Evolutionary conservation across 352 stramenopile species (phyloP).

Genomic region (Phytophthora constricta): DNA sequence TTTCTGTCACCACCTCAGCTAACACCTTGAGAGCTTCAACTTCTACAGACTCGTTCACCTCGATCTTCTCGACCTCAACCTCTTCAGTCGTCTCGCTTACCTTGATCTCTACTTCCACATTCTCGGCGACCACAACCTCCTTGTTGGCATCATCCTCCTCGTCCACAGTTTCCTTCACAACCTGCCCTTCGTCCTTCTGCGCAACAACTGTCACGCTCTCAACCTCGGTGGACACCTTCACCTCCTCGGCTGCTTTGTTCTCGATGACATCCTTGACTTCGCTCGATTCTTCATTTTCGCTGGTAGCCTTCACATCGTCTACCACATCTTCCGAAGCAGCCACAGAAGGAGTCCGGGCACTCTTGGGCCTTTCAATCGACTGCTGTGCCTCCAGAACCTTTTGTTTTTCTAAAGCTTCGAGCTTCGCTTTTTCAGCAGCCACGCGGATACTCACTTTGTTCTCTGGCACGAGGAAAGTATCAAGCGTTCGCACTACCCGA

Average conservation of each 20-base stretch:
- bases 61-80: neutral
- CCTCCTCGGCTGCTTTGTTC: neutral
- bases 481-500: conserved; percentile 14
- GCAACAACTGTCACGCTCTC: neutral
- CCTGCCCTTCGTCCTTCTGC: no score
- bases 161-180: no score
- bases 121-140: neutral
- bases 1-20: conserved; percentile 17
- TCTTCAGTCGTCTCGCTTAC: conserved; percentile 2
- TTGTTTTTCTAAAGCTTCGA: conserved; percentile 50
- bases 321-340: conserved; percentile 19
- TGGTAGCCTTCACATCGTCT: neutral
- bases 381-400: conserved; percentile 38
- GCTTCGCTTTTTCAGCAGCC: conserved; percentile 33
- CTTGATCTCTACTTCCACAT: conserved; percentile 8
- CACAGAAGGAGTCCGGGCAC: conserved; percentile 17
- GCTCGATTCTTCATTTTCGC: conserved; percentile 11
- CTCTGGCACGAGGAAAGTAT: conserved; percentile 29
- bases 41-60: neutral
- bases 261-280: neutral
- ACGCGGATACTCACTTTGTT: conserved; percentile 30
- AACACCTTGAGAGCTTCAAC: neutral
- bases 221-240: conserved; percentile 4
- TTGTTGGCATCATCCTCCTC: no score
- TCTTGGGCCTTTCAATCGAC: conserved; percentile 32